Percentiles rank a stretch among this genome's conserved stretches.
phyloP scores from a whole-genome alignment of 352 stramenopile species.

The Saprolegnia parasitica region DNA sequence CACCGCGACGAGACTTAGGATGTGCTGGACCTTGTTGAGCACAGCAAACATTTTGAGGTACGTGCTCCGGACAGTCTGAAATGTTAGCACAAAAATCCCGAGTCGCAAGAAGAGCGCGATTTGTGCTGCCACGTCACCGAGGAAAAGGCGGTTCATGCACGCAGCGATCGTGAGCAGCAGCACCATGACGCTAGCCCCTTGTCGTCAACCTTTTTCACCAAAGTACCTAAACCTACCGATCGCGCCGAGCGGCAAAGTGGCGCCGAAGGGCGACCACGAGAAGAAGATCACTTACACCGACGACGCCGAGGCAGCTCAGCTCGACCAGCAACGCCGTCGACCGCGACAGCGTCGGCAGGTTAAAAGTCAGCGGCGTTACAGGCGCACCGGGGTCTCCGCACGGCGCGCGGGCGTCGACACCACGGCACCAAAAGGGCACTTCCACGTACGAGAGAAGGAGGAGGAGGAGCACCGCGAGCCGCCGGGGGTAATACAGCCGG shows the following conservation, averaged over 20 bases:
- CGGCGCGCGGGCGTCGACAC: conserved; percentile 26
- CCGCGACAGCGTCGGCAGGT: conserved; percentile 65
- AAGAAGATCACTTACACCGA: conserved; percentile 10
- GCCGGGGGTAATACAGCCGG: conserved; percentile 39
- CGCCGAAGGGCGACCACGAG: not conserved
- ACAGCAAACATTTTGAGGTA: conserved; percentile 25
- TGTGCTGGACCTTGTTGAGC: conserved; percentile 24
- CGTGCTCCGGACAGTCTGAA: conserved; percentile 21
- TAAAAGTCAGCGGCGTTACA: conserved; percentile 77
- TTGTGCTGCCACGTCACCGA: not conserved
- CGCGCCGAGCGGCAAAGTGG: conserved; percentile 15
- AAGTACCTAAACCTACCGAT: conserved; percentile 11
- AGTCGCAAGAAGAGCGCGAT: conserved; percentile 19
- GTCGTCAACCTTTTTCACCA: not conserved
- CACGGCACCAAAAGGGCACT: conserved; percentile 55
- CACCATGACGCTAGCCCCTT: not conserved
- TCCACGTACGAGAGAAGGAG: conserved; percentile 51
- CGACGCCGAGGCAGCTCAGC: not conserved
- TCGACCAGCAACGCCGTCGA: conserved; percentile 30
- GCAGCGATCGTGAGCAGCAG: not conserved
- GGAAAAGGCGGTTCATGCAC: not conserved
- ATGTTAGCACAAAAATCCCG: conserved; percentile 17
- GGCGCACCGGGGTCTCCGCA: conserved; percentile 74
- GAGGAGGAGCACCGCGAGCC: conserved; percentile 46
- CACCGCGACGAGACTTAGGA: conserved; percentile 33